Evolutionary conservation across 352 stramenopile genomes (phyloP).

Genomic region (Globisporangium polare): DNA sequence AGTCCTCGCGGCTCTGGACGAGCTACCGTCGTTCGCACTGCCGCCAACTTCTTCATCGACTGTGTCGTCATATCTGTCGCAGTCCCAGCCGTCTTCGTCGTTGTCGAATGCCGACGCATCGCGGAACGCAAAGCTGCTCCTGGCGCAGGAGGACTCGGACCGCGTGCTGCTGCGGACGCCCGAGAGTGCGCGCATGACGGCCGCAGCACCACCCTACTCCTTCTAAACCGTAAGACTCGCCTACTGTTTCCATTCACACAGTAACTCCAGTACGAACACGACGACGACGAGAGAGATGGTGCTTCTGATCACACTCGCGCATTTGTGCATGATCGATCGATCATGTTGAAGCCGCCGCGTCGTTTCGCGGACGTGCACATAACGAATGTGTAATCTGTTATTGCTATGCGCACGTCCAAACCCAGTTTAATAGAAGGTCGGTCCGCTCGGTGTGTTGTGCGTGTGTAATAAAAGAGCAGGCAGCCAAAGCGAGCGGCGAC

Average conservation of each 20-base stretch:
- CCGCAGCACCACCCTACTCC: not conserved
- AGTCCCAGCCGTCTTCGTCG: not conserved
- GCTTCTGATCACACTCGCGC: not conserved
- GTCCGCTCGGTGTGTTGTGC: not conserved
- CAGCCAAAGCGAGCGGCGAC: not conserved
- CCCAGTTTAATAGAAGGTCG: not conserved
- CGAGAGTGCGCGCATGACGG: not conserved
- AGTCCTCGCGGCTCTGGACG: slow-evolving; percentile 51
- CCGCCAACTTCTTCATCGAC: not conserved
- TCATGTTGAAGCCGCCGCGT: not conserved
- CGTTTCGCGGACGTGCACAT: slow-evolving; percentile 4
- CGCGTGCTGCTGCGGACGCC: slow-evolving; percentile 6
- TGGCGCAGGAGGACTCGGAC: slow-evolving; percentile 7
- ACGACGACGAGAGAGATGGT: too few relatives aligned
- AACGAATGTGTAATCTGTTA: not conserved
- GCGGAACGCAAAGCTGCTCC: slow-evolving; percentile 4
- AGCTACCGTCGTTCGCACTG: slow-evolving; percentile 17
- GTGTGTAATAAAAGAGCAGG: not conserved
- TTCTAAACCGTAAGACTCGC: not conserved
- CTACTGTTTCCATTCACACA: not conserved
- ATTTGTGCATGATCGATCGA: not conserved
- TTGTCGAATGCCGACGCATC: not conserved
- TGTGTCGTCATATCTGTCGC: not conserved
- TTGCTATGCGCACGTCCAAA: slow-evolving; percentile 12
- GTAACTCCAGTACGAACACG: too few relatives aligned